Evolutionary conservation across 306 rosid genomes (phyloP), one percentile per base, ranked within the genome.

Genomic region (Prunus kanzakura): DNA sequence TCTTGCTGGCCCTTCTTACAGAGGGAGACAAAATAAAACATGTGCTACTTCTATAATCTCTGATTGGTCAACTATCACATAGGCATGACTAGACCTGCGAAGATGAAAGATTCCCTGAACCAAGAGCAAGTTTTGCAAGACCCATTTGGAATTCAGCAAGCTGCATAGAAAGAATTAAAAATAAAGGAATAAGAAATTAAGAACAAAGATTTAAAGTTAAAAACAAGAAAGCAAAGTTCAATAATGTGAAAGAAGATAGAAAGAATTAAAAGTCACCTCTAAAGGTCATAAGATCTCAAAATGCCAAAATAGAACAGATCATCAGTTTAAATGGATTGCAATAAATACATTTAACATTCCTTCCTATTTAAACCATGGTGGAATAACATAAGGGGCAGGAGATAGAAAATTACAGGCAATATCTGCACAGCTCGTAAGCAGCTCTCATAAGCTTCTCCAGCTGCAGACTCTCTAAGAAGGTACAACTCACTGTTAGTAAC

Each of bases 141-240:
- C 98, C 98, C 74, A 94, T 83, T 87, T 94, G 98, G 73, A 94
- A 94, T 81, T 94, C 96, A 45, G 93, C 89, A 84, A 94, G 85
- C 98, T 93, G 90, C 87, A 86, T 45, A 69, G 64, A 52, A 77
- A 81, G 5, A 72, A 62, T 69, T 55, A 55, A 60, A 71, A 70
- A 49, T 43, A 51, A 7, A 20, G 68, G 49, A 29, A n/a, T 57
- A 30, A 32, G 15, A 64, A 70, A 43, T 12, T 10, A 32, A 46
- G 10, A 46, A 20, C 30, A 56, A 7, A 45, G 47, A 27, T 50
- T 5, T 18, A 3, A 38, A 7, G 32, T 32, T 29, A 4, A 32
- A 52, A 54, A 19, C 6, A 23, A 19, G 23, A 52, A 67, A 45
- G 3, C 46, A 55, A 54, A 32, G 50, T 49, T 22, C 13, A 23